phyloP scores from a whole-genome alignment of 176 grass and related monocot genomes.

The maize (Zea mays) region Zm-B73-REFERENCE-NAM-5.0 NC_050098.1:220999001-220999500 shows the following conservation, averaged over 20 bases:
- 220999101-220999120: too few relatives aligned
- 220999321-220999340: background rate
- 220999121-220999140: too few relatives aligned
- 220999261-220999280: too few relatives aligned
- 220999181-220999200: background rate
- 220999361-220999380: background rate
- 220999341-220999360: background rate
- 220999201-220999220: background rate
- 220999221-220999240: background rate
- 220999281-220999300: too few relatives aligned
- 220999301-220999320: background rate
- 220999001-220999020: too few relatives aligned
- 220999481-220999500: background rate
- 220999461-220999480: slow-evolving; percentile 26
- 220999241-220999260: too few relatives aligned
- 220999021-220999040: too few relatives aligned
- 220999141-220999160: too few relatives aligned
- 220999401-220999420: background rate
- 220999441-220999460: background rate
- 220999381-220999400: background rate
- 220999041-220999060: too few relatives aligned
- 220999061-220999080: too few relatives aligned
- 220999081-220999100: too few relatives aligned
- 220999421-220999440: background rate
- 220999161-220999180: background rate